Evolutionary conservation across 2,329 filamentous ascomycete species (phyloP), one percentile per base, ranked within the genome.

Genomic region (Penicillium sp.): DNA sequence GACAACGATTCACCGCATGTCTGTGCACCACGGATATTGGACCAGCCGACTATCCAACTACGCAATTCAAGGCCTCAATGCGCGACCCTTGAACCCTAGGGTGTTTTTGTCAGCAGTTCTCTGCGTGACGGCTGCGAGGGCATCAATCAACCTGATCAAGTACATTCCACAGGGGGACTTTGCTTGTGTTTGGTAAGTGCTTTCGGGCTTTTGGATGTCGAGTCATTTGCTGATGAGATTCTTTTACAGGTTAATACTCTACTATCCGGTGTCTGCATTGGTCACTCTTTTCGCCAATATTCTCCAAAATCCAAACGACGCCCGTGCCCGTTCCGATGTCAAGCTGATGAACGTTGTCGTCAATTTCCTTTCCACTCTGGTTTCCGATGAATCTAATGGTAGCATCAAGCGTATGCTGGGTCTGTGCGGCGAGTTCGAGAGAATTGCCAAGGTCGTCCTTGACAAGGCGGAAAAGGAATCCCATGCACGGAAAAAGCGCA

Each of bases 1-100:
- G 44, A 96, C 92, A 0, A 98, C 93, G 0, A 96, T 98, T 56
- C 93, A 98, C 68, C 88, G 93, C 44, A 98, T 97, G 93, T 95
- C 89, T 37, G 88, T 97, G 27, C 93, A 97, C 62, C 91, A 96
- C 66, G 93, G 93, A 12, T 96, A 95, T 72, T 98, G 93, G 93
- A 97, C 92, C 1, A 96, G 89, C 64, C 83, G 93, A 32, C 74
- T 98, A 35, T 95, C 91, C 32, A 92, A 97, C 63, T 97, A 90
- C 65, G 93, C 93, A 13, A 93, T 97, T 48, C 89, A 95, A 68
- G 93, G 93, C 0, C 77, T 96, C 37, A 97, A 97, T 68, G 86
- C 91, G 0, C 81, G 87, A 56, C 91, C 93, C 0, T 73, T 98
- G 46, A 98, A 97, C 65, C 93, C 93, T 0, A 80, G 93, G 59